These are phyloP conservation scores for Bifiguratus adelaidae DNA, from an alignment of 192 early-diverging fungal species.

Conservation along the genomic window DNA sequence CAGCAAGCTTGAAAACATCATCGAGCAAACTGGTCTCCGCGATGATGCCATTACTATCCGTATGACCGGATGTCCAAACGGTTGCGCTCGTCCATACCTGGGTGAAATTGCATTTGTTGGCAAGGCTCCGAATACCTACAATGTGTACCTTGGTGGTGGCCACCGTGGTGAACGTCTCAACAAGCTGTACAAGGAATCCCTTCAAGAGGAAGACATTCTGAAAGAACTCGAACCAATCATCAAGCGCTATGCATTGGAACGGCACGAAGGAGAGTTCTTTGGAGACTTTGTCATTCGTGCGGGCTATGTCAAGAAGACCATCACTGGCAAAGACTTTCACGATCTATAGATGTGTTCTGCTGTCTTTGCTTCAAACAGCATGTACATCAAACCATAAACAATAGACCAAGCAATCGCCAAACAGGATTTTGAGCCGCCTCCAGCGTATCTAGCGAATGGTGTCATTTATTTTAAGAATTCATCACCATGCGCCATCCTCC, in stretches of 20 bases:
- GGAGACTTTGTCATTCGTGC: constrained; percentile 93
- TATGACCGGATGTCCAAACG: constrained; percentile 99
- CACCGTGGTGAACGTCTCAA: constrained; percentile 78
- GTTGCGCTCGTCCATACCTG: constrained; percentile 88
- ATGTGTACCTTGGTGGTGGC: constrained; percentile 89
- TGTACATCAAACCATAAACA: too few species aligned
- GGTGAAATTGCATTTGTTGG: constrained; percentile 94
- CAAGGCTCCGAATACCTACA: constrained; percentile 91
- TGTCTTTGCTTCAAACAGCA: too few species aligned
- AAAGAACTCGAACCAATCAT: constrained; percentile 68
- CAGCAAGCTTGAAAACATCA: constrained; percentile 59
- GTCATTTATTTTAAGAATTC: too few species aligned
- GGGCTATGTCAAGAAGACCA: constrained; percentile 73
- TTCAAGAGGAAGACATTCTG: constrained; percentile 85
- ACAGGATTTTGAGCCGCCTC: too few species aligned
- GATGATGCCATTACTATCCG: constrained; percentile 88
- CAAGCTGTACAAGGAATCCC: constrained; percentile 85
- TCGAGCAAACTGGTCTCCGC: constrained; percentile 73
- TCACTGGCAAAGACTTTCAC: constrained; percentile 70
- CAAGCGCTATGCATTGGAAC: constrained; percentile 63
- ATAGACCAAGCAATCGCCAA: too few species aligned
- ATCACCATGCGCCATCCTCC: too few species aligned
- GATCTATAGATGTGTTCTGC: too few species aligned
- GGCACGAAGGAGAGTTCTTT: constrained; percentile 71
- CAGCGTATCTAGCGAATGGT: too few species aligned